These are phyloP conservation scores for Phaeosphaeriaceae sp. DNA, from an alignment of 2,329 filamentous ascomycete genomes.

Conservation along the genomic window DNA sequence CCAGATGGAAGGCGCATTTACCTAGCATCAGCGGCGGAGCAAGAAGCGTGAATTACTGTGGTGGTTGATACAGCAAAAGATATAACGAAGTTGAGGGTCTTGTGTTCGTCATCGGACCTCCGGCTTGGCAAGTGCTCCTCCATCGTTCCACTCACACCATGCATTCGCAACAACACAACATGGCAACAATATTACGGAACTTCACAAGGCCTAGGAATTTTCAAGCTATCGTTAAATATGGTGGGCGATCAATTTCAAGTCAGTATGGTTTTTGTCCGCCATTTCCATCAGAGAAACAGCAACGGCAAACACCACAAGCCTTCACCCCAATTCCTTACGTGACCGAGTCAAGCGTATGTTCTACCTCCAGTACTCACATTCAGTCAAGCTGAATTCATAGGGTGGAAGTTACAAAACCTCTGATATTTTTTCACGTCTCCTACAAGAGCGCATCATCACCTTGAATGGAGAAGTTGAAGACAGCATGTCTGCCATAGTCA, in stretches of 20 bases:
- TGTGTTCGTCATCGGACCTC: constrained; percentile 21
- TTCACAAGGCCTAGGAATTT: constrained; percentile 24
- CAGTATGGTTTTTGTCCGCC: constrained; percentile 33
- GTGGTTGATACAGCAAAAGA: not conserved
- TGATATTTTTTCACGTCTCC: constrained; percentile 56
- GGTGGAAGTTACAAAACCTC: constrained; percentile 60
- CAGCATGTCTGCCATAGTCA: constrained; percentile 87
- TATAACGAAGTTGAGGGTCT: constrained; percentile 2
- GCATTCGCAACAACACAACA: constrained; percentile 22
- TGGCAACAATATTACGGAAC: constrained; percentile 41
- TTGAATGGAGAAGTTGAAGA: constrained; percentile 93
- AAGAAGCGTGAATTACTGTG: not conserved
- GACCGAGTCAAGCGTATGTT: constrained; percentile 56
- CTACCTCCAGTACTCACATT: not conserved
- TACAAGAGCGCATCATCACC: constrained; percentile 87
- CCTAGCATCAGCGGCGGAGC: constrained; percentile 35
- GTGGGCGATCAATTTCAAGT: constrained; percentile 32
- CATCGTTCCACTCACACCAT: too few relatives aligned
- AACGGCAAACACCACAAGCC: constrained; percentile 35
- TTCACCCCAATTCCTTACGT: constrained; percentile 58
- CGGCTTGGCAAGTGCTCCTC: constrained; percentile 21
- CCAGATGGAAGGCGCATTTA: constrained; percentile 25
- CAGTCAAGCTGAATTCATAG: constrained; percentile 45
- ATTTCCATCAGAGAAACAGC: constrained; percentile 21
- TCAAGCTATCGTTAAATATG: constrained; percentile 13